Base-by-base conservation (phyloP, 345 rosid genomes). In the Eucalyptus globulus region DNA sequence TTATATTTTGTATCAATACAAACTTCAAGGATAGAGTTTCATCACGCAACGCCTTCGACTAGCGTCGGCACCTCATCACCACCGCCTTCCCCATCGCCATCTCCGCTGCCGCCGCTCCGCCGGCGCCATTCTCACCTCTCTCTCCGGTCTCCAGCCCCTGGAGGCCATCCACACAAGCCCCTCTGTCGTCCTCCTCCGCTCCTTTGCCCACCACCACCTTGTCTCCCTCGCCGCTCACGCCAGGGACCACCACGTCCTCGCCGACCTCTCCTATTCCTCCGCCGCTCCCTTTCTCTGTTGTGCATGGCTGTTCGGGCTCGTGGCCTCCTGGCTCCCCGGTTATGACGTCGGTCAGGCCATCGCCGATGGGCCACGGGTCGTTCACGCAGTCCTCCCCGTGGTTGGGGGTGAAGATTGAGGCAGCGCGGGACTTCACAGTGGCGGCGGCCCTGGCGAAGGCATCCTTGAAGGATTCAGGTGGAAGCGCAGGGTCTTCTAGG, bases 361-460 rank as follows among this genome's bases (percentile, higher is more conserved):
- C 88, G 51, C 83, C 50, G 4, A 34, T 47, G 9, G 89, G 88
- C 50, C 89, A 86, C 2, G 88, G 90, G 69, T 89, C 89, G 31
- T 89, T 45, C 62, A 90, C 49, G 86, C 91, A 89, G 27, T 9
- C 90, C 11, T 87, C 91, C 50, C 87, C 90, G 9, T 93, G 94
- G 40, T 86, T 92, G 69, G 49, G 9, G 21, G 93, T 76, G 86
- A 94, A 91, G 92, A 95, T 44, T n/a, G 94, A 91, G 87, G 93
- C 72, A 47, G 96, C 94, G 34, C 94, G 94, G 0, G 96, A 95
- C 54, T 93, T 94, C 44, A 94, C 95, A 3, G 95, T 92, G 22
- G 95, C 86, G 27, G 96, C 95, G 9, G 97, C 99, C 90, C 91
- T 94, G 24, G 93, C 89, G 88, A 96, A 94, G 54, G 95, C 95